Base-by-base conservation (phyloP, 2,329 filamentous ascomycete genomes). In the Alternaria sp. region DNA sequence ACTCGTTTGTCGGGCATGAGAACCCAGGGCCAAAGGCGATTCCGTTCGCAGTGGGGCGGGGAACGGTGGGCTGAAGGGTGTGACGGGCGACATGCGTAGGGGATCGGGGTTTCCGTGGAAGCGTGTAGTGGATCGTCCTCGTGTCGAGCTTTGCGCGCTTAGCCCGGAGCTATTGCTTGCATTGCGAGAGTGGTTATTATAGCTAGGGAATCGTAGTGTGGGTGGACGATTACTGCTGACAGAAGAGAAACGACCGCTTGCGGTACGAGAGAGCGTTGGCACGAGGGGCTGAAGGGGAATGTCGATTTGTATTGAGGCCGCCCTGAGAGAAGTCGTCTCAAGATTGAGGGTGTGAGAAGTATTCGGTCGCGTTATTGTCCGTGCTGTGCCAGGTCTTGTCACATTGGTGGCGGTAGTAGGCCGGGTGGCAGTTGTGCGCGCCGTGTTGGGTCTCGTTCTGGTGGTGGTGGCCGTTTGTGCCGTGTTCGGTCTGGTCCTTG, bases 21-120 rank as follows among this genome's bases (percentile, higher is more conserved):
- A 54, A 5, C 42, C 52, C 23, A 51, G 54, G 5, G 59, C 58
- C 6, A 65, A 37, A 51, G 56, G 51, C 60, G 57, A 55, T 63
- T 48, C 24, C 58, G 45, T 56, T 21, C 40, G 64, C 24, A 67
- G 45, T 11, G 51, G 41, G 6, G 68, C 64, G 1, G 69, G 62
- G 17, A 49, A 57, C 3, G 67, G 66, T 3, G 60, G 60, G 23
- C 51, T 54, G 17, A 54, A 60, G 0, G 65, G 61, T 10, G 58
- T 67, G 24, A 68, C 61, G 3, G 68, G 67, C 5, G 70, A 65
- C 60, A 69, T 60, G 26, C 66, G 64, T 6, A 71, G 58, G 0
- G 67, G 63, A 14, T 69, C 60, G 13, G 65, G 21, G 8, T 45
- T 61, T n/a, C 59, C 56, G 40, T 61, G 57, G 33, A 60, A 61